Conservation (phyloP, 1,139 yeast species). For the Hansenula sp. region DNA sequence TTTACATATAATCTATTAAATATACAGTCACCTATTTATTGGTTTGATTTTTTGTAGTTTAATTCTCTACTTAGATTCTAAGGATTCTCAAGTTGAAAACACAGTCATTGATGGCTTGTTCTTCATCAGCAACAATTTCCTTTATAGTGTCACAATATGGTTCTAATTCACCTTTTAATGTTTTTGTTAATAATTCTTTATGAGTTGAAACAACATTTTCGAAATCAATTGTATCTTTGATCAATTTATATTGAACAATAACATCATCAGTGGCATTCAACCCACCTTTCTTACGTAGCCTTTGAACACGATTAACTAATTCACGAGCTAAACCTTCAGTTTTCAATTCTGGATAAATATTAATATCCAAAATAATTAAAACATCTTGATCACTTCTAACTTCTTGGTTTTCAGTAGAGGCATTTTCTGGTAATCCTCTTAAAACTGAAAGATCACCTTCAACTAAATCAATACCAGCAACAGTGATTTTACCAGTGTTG, state of each 20-base stretch:
- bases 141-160: slow-evolving; percentile 33
- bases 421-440: slow-evolving; percentile 76
- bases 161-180: slow-evolving; percentile 62
- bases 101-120: slow-evolving; percentile 84
- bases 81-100: slow-evolving; percentile 76
- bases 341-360: slow-evolving; percentile 80
- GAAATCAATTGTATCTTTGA: slow-evolving; percentile 68
- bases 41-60: neutral
- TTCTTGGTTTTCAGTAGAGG: slow-evolving; percentile 67
- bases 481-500: slow-evolving; percentile 67
- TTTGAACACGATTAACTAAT: slow-evolving; percentile 93
- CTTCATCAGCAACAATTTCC: slow-evolving; percentile 79
- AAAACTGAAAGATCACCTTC: slow-evolving; percentile 86
- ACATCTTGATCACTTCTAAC: slow-evolving; percentile 87
- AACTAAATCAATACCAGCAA: slow-evolving; percentile 85
- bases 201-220: slow-evolving; percentile 61
- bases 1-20: neutral
- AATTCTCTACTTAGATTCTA: slow-evolving; percentile 39
- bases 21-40: neutral
- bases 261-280: slow-evolving; percentile 95
- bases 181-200: slow-evolving; percentile 65
- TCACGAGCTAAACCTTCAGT: slow-evolving; percentile 97
- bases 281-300: slow-evolving; percentile 95
- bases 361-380: slow-evolving; percentile 81
- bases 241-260: slow-evolving; percentile 70